These are phyloP conservation scores for Triticum aestivum DNA, from an alignment of 176 grass and related monocot species.

Conservation along the genomic window DNA sequence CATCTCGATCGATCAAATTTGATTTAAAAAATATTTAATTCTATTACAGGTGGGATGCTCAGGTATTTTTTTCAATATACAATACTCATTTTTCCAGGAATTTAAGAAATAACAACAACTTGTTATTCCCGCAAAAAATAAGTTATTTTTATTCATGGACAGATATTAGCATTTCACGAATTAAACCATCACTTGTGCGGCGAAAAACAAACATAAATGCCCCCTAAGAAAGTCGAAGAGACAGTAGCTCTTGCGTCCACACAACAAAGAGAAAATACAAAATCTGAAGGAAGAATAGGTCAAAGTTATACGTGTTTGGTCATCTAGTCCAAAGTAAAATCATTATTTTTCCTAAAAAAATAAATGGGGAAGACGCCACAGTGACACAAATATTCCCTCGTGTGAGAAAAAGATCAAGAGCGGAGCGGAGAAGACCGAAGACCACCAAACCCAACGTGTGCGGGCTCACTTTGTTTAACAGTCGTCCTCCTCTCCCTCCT, in stretches of 20 bases:
- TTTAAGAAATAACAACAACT: too few species aligned
- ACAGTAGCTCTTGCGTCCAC: too few species aligned
- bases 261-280: too few species aligned
- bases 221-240: background rate
- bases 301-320: too few species aligned
- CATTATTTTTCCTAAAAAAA: background rate
- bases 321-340: too few species aligned
- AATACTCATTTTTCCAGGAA: background rate
- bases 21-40: too few species aligned
- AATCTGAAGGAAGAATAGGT: too few species aligned
- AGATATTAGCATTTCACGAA: background rate
- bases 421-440: background rate
- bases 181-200: too few species aligned
- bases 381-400: constrained; percentile 22
- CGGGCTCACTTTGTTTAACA: background rate
- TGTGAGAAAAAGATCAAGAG: constrained; percentile 10
- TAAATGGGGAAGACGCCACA: background rate
- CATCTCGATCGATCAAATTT: too few species aligned
- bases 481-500: background rate
- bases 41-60: too few species aligned
- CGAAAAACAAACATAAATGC: background rate
- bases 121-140: too few species aligned
- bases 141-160: background rate
- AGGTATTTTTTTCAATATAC: background rate
- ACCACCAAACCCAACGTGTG: constrained; percentile 19